Evolutionary conservation across 257 asterid genomes (phyloP), one percentile per base, ranked within the genome.

Genomic region (Solanum clarkiae): DNA sequence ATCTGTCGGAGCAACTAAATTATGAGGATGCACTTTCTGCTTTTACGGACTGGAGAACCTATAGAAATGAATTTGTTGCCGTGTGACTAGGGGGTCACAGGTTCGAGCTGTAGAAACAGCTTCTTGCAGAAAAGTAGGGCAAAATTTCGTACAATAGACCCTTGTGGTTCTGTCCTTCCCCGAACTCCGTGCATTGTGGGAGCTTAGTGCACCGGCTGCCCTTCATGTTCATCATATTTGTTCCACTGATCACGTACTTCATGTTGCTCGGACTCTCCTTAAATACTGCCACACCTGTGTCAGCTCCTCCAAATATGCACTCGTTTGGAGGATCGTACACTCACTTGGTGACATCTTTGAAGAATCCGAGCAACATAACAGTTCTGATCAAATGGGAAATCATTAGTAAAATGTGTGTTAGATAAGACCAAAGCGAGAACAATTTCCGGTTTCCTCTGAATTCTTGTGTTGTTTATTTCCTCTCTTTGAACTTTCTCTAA

Each of bases 131-230:
- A 56, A 56, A 0, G 24, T 22, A 1, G 0, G 24, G 63, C 6
- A 56, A 56, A 24, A 0, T 22, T 56, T n/a, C 0, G 13, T 57
- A 57, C 2, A 0, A 57, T 57, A 18, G 63, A 18, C 63, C 63
- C 63, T 57, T 57, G 26, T 18, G 26, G 63, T 57, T 5, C 26
- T 11, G 13, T 0, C 1, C 26, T 18, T 18, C 6, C 63, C 6
- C 6, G 0, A 5, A 16, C 10, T 0, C 63, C 63, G 6, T 0
- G 6, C 24, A 0, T 57, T 17, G 3, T 8, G 0, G 2, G 63
- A 57, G 24, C 63, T 57, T 57, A 8, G 24, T 57, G 63, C 1
- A 57, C 20, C 2, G 6, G 20, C 63, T 57, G 20, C 63, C 24
- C 11, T 18, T 57, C 1, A 17, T 57, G 20, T 18, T 57, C 65